Conservation (phyloP, 148 eudicot genomes). For the Persicaria tinctoria region DNA sequence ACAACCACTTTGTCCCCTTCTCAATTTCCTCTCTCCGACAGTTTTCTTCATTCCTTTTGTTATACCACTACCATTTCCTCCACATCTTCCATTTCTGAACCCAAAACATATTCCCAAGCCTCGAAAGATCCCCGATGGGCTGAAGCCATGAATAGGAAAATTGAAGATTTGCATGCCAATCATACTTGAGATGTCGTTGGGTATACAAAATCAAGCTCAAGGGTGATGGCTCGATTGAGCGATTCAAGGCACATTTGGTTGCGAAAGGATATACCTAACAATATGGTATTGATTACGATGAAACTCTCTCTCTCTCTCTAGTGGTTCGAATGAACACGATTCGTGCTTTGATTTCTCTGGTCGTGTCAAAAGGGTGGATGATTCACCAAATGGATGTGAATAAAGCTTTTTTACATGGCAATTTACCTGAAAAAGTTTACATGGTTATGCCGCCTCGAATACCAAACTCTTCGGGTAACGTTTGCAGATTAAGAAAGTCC, state of each 20-base stretch:
- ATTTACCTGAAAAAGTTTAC: too few species aligned
- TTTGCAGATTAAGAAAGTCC: too few species aligned
- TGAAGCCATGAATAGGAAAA: not conserved
- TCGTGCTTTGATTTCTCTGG: too few species aligned
- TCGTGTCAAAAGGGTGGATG: too few species aligned
- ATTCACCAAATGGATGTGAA: too few species aligned
- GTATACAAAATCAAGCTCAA: not conserved
- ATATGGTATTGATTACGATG: too few species aligned
- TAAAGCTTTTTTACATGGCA: too few species aligned
- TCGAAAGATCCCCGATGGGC: not conserved
- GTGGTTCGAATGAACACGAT: too few species aligned
- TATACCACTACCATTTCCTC: too few species aligned
- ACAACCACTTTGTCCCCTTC: not conserved
- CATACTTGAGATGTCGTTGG: not conserved
- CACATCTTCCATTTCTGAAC: not conserved
- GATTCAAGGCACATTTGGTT: not conserved
- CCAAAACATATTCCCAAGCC: not conserved
- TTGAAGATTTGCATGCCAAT: not conserved
- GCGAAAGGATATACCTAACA: not conserved
- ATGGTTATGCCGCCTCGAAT: too few species aligned
- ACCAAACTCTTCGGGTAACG: too few species aligned
- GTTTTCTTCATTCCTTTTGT: not conserved
- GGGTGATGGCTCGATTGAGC: not conserved
- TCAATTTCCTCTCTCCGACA: not conserved
- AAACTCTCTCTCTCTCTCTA: too few species aligned